Percentiles rank a stretch among this genome's conserved stretches.
phyloP scores from a whole-genome alignment of 2,329 filamentous ascomycete species.

The Endoconidiophora polonica region DNA sequence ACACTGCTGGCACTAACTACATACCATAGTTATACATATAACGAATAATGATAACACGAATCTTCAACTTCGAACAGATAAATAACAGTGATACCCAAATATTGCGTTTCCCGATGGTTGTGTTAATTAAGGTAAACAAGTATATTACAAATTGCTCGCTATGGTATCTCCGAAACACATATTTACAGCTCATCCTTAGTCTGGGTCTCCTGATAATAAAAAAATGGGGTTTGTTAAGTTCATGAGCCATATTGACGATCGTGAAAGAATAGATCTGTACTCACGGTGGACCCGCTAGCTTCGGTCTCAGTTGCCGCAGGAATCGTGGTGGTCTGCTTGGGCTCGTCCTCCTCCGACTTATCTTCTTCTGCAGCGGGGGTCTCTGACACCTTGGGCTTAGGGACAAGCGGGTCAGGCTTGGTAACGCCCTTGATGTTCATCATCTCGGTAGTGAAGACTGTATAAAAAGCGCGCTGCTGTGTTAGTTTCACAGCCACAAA shows the following conservation, averaged over 20 bases:
- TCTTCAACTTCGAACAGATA: neutral
- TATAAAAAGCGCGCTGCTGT: slow-evolving; percentile 13
- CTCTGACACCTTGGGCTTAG: slow-evolving; percentile 23
- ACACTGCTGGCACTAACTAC: neutral
- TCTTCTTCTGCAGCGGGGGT: slow-evolving; percentile 16
- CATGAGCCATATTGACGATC: slow-evolving; percentile 6
- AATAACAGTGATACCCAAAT: neutral
- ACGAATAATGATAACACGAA: neutral
- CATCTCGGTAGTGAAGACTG: slow-evolving; percentile 84
- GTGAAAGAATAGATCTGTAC: slow-evolving; percentile 8
- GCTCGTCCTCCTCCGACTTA: neutral
- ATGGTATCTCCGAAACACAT: slow-evolving; percentile 4
- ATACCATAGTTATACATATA: neutral
- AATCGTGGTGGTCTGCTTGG: slow-evolving; percentile 12
- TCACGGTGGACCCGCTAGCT: slow-evolving; percentile 7
- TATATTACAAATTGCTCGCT: neutral
- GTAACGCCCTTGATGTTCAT: slow-evolving; percentile 63
- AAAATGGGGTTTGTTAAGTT: slow-evolving; percentile 2
- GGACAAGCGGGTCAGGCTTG: slow-evolving; percentile 28
- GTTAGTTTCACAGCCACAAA: neutral
- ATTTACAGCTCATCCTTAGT: slow-evolving; percentile 14
- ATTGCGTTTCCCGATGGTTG: neutral
- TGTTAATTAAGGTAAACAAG: neutral
- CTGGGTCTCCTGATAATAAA: slow-evolving; percentile 9
- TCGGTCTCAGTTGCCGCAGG: neutral